These are phyloP conservation scores for Monosporozyma siamensis DNA, from an alignment of 805 yeast genomes.

Conservation along the genomic window DNA sequence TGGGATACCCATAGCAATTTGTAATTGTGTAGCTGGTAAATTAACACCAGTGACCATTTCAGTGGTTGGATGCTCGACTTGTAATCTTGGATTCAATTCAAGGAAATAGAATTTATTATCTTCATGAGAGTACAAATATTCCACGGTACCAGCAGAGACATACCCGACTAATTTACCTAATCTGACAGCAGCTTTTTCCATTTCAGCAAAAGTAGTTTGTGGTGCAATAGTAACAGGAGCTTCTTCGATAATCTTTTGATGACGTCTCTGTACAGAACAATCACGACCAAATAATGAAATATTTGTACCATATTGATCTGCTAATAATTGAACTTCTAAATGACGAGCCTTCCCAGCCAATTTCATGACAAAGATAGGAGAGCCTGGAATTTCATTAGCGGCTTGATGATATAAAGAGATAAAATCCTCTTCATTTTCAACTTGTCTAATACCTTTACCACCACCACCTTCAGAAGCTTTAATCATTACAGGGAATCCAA, in stretches of 20 bases:
- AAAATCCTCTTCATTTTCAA: slow-evolving; percentile 75
- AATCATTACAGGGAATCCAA: slow-evolving; percentile 98
- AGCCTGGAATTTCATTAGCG: slow-evolving; percentile 95
- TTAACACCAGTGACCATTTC: slow-evolving; percentile 99
- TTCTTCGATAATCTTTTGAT: slow-evolving; percentile 97
- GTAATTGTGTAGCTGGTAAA: slow-evolving; percentile 96
- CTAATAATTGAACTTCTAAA: slow-evolving; percentile 92
- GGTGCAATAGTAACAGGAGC: slow-evolving; percentile 97
- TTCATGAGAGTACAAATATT: slow-evolving; percentile 86
- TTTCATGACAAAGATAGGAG: slow-evolving; percentile 96
- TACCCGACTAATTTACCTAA: slow-evolving; percentile 95
- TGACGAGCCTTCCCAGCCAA: slow-evolving; percentile 97
- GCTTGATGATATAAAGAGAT: slow-evolving; percentile 78
- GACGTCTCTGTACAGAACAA: slow-evolving; percentile 99
- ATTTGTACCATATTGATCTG: slow-evolving; percentile 97
- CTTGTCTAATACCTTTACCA: slow-evolving; percentile 99
- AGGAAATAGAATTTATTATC: slow-evolving; percentile 93
- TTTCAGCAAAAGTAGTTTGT: slow-evolving; percentile 70
- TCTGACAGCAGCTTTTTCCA: slow-evolving; percentile 98
- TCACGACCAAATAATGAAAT: slow-evolving; percentile 97
- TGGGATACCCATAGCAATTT: slow-evolving; percentile 99
- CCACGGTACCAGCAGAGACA: slow-evolving; percentile 99
- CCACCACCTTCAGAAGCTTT: slow-evolving; percentile 99
- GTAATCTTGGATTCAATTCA: slow-evolving; percentile 96
- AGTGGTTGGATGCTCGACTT: slow-evolving; percentile 99